Conservation (phyloP, 306 rosid species). For the Malus sylvestris region DNA sequence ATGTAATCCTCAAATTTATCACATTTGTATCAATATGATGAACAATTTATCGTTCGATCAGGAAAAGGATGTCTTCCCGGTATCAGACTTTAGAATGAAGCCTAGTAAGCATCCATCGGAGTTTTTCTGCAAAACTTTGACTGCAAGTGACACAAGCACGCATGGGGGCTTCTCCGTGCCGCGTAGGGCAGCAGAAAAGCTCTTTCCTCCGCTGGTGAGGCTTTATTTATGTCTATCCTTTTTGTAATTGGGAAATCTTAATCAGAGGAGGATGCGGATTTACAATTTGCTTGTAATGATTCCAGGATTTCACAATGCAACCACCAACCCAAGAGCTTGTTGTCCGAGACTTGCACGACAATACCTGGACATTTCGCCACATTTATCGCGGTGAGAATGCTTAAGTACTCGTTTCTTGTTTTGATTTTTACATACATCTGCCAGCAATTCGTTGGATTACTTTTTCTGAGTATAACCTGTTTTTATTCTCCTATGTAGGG, state of each 20-base stretch:
- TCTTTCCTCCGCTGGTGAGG: slow-evolving; percentile 75
- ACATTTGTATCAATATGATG: too few relatives aligned
- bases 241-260: neutral
- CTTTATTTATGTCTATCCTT: neutral
- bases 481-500: slow-evolving; percentile 35
- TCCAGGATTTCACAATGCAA: slow-evolving; percentile 81
- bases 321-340: slow-evolving; percentile 89
- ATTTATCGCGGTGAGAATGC: slow-evolving; percentile 70
- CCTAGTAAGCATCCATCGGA: slow-evolving; percentile 87
- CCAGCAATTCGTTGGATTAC: neutral
- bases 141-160: slow-evolving; percentile 94
- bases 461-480: neutral
- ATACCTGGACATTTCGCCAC: slow-evolving; percentile 88
- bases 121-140: slow-evolving; percentile 92
- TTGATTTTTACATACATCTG: neutral
- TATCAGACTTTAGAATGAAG: slow-evolving; percentile 73
- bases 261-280: neutral
- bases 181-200: slow-evolving; percentile 92
- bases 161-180: slow-evolving; percentile 97
- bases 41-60: slow-evolving; percentile 11
- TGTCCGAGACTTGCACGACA: slow-evolving; percentile 86
- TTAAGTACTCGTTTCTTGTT: neutral
- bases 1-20: neutral
- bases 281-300: neutral
- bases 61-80: slow-evolving; percentile 87